These are phyloP conservation scores for Pinus taeda DNA, from an alignment of 75 land plant species.

Conservation along the genomic window DNA sequence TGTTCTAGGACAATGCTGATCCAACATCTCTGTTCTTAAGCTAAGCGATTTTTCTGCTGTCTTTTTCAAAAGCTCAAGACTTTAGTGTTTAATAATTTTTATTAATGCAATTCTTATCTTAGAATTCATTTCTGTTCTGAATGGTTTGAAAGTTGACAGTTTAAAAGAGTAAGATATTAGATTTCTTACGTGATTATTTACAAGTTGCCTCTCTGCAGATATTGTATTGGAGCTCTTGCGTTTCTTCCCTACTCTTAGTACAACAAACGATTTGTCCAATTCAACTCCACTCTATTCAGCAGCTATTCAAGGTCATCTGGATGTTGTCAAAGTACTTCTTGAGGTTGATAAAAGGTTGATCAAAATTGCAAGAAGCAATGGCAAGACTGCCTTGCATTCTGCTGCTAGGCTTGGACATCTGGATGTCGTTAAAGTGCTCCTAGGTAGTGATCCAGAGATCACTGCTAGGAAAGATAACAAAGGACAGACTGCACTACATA, in stretches of 20 bases:
- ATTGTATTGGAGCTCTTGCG: slow-evolving; percentile 43
- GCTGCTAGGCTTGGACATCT: slow-evolving; percentile 55
- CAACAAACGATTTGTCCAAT: slow-evolving; percentile 54
- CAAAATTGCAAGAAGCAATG: slow-evolving; percentile 57
- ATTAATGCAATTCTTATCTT: not conserved
- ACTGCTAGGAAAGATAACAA: slow-evolving; percentile 48
- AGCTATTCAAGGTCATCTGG: slow-evolving; percentile 60
- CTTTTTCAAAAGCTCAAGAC: not conserved
- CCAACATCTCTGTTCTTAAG: not conserved
- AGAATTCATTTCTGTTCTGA: not conserved
- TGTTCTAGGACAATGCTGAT: not conserved
- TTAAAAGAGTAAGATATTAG: not conserved
- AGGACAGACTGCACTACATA: slow-evolving; percentile 77
- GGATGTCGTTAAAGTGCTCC: slow-evolving; percentile 48
- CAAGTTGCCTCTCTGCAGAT: slow-evolving; percentile 30
- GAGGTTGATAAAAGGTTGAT: slow-evolving; percentile 38
- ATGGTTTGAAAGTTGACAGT: not conserved
- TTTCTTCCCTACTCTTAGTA: slow-evolving; percentile 30
- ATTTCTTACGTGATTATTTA: not conserved
- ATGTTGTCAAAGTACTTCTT: slow-evolving; percentile 46
- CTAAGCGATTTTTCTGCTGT: not conserved
- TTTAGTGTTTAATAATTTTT: not conserved
- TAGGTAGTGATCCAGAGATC: slow-evolving; percentile 38
- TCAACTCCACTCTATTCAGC: slow-evolving; percentile 64
- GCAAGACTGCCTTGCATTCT: slow-evolving; percentile 67